Evolutionary conservation across 192 early-diverging fungal species (phyloP).

Genomic region (Backusella australiensis): DNA sequence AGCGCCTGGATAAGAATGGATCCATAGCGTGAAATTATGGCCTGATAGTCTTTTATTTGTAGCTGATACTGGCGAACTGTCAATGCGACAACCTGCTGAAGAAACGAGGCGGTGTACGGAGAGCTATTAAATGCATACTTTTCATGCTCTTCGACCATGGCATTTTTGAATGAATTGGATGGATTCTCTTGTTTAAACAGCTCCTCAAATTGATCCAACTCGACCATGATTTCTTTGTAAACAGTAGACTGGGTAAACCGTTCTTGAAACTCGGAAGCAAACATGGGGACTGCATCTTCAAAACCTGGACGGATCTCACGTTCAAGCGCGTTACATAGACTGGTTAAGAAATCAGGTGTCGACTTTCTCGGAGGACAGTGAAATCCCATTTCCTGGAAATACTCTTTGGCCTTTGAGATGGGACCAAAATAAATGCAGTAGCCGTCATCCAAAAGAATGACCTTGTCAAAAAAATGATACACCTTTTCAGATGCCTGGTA

Average conservation of each 20-base stretch:
- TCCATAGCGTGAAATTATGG: slow-evolving; percentile 50
- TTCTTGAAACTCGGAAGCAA: slow-evolving; percentile 63
- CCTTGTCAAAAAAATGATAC: slow-evolving; percentile 67
- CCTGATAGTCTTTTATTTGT: slow-evolving; percentile 45
- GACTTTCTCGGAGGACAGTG: slow-evolving; percentile 62
- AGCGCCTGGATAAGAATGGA: slow-evolving; percentile 58
- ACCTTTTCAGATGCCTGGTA: slow-evolving; percentile 76
- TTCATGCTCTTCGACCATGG: slow-evolving; percentile 53
- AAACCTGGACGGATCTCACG: slow-evolving; percentile 49
- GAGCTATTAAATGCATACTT: slow-evolving; percentile 43
- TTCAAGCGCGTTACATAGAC: slow-evolving; percentile 59
- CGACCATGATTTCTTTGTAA: slow-evolving; percentile 31
- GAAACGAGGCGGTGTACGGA: slow-evolving; percentile 64
- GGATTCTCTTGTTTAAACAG: slow-evolving; percentile 21
- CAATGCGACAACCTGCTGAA: slow-evolving; percentile 56
- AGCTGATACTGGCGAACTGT: slow-evolving; percentile 64
- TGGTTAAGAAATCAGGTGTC: slow-evolving; percentile 68
- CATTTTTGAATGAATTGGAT: slow-evolving; percentile 37
- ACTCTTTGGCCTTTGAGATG: slow-evolving; percentile 49
- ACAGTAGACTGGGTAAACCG: slow-evolving; percentile 44
- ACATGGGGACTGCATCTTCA: slow-evolving; percentile 46
- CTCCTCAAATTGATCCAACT: slow-evolving; percentile 44
- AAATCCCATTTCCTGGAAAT: slow-evolving; percentile 64
- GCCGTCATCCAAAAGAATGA: slow-evolving; percentile 63
- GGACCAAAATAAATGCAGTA: slow-evolving; percentile 71